Evolutionary conservation across 768 basidiomycete species (phyloP).

Genomic region (Pleurotus tuoliensis): DNA sequence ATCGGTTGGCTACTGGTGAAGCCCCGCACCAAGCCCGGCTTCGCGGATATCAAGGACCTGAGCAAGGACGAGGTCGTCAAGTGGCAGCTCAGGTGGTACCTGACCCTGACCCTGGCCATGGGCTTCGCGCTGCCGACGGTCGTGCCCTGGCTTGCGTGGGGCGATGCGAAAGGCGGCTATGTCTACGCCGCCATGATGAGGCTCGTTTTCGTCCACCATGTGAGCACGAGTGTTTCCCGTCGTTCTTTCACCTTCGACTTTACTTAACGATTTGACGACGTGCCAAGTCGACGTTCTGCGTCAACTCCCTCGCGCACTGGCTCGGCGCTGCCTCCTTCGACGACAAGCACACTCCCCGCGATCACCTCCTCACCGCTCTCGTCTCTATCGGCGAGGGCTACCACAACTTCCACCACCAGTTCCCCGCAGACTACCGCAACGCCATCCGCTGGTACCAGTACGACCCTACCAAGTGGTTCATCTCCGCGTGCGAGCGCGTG

Average conservation of each 20-base stretch:
- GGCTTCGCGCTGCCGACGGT: constrained; percentile 57
- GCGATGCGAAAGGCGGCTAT: constrained; percentile 82
- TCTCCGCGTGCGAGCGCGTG: constrained; percentile 51
- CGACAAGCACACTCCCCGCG: constrained; percentile 82
- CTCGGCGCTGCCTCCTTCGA: constrained; percentile 83
- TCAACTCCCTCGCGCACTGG: constrained; percentile 97
- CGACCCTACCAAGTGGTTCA: constrained; percentile 92
- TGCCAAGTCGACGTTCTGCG: constrained; percentile 92
- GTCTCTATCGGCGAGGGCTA: constrained; percentile 93
- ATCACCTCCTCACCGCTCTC: constrained; percentile 84
- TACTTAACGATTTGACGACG: constrained; percentile 62
- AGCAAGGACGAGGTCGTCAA: constrained; percentile 73
- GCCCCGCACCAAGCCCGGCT: constrained; percentile 85
- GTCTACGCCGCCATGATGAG: constrained; percentile 66
- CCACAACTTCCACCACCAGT: constrained; percentile 96
- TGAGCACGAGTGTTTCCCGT: constrained; percentile 25
- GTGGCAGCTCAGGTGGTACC: constrained; percentile 85
- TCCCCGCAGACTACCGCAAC: constrained; percentile 96
- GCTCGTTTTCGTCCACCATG: constrained; percentile 67
- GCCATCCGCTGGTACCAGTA: constrained; percentile 94
- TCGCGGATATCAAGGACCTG: constrained; percentile 85
- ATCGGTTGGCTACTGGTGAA: constrained; percentile 92
- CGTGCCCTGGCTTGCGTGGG: constrained; percentile 71
- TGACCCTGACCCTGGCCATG: constrained; percentile 70
- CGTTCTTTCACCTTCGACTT: too few species aligned